A percentile compares a stretch with the other conserved stretches of the same genome.
Conservation (phyloP, 2,329 filamentous ascomycete species). For the Microdochium bolleyi region DNA sequence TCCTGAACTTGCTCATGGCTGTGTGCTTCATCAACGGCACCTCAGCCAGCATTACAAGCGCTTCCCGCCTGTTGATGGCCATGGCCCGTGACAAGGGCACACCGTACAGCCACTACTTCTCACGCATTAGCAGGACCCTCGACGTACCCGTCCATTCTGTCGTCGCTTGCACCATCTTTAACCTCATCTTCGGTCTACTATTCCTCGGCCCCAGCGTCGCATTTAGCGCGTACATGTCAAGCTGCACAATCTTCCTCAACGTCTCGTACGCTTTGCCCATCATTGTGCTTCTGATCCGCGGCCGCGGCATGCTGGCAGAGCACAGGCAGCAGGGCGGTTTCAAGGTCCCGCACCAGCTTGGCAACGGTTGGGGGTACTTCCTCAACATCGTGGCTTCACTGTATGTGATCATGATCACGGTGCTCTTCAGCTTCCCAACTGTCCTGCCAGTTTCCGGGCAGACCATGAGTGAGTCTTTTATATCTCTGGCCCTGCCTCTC, state of each 20-base stretch:
- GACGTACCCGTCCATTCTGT: conserved; percentile 34
- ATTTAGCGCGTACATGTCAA: conserved; percentile 36
- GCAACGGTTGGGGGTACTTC: conserved; percentile 13
- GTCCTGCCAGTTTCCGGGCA: conserved; percentile 16
- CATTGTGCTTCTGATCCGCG: conserved; percentile 25
- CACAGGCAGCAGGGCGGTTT: conserved; percentile 17
- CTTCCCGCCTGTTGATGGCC: conserved; percentile 31
- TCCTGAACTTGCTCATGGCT: conserved; percentile 30
- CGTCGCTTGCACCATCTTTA: conserved; percentile 29
- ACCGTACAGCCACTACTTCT: conserved; percentile 24
- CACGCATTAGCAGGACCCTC: conserved; percentile 24
- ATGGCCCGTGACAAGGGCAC: conserved; percentile 37
- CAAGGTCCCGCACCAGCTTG: conserved; percentile 11
- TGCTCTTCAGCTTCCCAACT: conserved; percentile 25
- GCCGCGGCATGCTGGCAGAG: conserved; percentile 19
- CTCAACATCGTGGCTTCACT: conserved; percentile 23
- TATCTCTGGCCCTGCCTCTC: neutral
- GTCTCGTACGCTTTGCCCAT: conserved; percentile 36
- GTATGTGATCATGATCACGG: conserved; percentile 29
- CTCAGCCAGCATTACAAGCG: conserved; percentile 33
- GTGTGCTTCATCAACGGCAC: conserved; percentile 38
- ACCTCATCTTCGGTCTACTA: conserved; percentile 34
- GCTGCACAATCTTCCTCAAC: conserved; percentile 35
- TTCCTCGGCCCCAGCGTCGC: conserved; percentile 37
- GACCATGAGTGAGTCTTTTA: conserved; percentile 18